phyloP scores from a whole-genome alignment of 2,329 filamentous ascomycete species.

The Leptographium lundbergii region DNA sequence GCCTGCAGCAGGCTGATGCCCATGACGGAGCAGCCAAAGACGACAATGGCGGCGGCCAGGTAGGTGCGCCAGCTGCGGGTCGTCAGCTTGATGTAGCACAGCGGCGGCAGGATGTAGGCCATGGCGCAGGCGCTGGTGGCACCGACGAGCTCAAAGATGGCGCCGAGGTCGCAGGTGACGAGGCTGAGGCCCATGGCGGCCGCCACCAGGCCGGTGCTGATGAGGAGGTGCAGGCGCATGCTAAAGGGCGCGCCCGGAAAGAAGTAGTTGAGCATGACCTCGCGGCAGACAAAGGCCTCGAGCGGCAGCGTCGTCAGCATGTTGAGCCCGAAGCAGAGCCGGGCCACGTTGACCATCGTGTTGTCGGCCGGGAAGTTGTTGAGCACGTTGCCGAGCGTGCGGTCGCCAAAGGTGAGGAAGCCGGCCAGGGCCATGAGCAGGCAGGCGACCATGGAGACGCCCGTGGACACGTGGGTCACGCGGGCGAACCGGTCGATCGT shows the following conservation, averaged over 20 bases:
- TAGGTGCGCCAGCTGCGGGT: constrained; percentile 62
- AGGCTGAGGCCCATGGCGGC: constrained; percentile 66
- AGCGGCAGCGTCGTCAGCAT: constrained; percentile 96
- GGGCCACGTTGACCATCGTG: constrained; percentile 84
- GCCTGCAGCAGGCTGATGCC: constrained; percentile 65
- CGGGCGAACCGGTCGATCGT: constrained; percentile 89
- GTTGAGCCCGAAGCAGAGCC: constrained; percentile 92
- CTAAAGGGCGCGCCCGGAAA: constrained; percentile 60
- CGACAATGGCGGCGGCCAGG: constrained; percentile 58
- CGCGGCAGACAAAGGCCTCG: constrained; percentile 93
- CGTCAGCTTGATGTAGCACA: constrained; percentile 91
- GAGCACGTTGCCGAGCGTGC: constrained; percentile 86
- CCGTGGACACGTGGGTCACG: constrained; percentile 89
- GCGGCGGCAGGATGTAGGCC: constrained; percentile 86
- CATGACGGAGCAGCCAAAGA: constrained; percentile 72
- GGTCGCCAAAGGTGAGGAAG: constrained; percentile 85
- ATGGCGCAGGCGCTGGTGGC: constrained; percentile 88
- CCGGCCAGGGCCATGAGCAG: constrained; percentile 77
- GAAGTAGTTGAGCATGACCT: constrained; percentile 86
- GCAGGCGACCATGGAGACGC: constrained; percentile 83
- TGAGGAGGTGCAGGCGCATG: constrained; percentile 70
- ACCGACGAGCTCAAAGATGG: constrained; percentile 91
- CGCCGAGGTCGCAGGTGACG: constrained; percentile 82
- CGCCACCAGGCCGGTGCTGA: constrained; percentile 74
- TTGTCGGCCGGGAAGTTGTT: constrained; percentile 95